Percentiles rank a stretch among this genome's conserved stretches.
Evolutionary conservation across 148 eudicot genomes (phyloP).

Genomic region (Selenicereus undatus): DNA sequence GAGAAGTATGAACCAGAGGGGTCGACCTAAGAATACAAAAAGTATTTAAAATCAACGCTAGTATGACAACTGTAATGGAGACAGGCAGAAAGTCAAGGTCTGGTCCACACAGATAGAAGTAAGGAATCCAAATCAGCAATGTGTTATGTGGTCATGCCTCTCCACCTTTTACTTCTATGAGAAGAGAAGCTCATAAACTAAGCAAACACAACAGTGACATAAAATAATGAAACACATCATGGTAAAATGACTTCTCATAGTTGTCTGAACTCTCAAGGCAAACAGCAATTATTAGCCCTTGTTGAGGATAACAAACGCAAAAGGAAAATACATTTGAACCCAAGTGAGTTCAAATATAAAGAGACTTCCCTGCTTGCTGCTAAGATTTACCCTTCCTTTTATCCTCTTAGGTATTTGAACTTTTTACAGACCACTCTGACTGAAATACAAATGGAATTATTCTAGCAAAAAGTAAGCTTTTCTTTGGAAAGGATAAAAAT

Average conservation of each 20-base stretch:
- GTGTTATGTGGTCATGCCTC: background rate
- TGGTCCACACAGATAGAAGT: background rate
- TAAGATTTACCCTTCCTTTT: background rate
- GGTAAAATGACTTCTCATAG: background rate
- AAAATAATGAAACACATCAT: background rate
- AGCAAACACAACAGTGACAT: background rate
- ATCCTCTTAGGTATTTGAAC: too few relatives aligned
- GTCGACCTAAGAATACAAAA: conserved; percentile 53
- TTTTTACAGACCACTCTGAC: too few relatives aligned
- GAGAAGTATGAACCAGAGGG: conserved; percentile 99
- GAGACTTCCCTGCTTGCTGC: background rate
- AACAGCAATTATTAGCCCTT: background rate
- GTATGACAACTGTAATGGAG: too few relatives aligned
- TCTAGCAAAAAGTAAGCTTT: too few relatives aligned
- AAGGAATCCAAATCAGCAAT: background rate
- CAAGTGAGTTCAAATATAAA: background rate
- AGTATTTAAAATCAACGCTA: too few relatives aligned
- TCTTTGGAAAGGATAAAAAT: too few relatives aligned
- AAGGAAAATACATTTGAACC: background rate
- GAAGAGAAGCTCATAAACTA: background rate
- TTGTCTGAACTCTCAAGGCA: background rate
- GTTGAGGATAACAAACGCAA: background rate
- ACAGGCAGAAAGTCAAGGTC: background rate
- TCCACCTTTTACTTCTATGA: background rate
- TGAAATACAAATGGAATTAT: too few relatives aligned